Evolutionary conservation across 768 basidiomycete genomes (phyloP).

Genomic region (Naganishia vaughanmartiniae): DNA sequence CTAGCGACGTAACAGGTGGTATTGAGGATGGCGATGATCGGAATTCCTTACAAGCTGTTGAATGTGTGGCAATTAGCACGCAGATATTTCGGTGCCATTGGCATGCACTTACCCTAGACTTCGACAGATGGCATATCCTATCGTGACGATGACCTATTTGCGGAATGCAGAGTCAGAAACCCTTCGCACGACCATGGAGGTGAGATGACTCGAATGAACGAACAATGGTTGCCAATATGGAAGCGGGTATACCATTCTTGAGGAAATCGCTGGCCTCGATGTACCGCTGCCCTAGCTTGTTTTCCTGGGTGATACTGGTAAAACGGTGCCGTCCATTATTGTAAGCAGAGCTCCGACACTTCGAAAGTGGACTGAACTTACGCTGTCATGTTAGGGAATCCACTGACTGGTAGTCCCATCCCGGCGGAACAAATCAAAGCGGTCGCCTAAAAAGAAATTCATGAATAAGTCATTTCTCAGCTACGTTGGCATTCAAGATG

Average conservation of each 20-base stretch:
- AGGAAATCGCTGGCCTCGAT: slow-evolving; percentile 79
- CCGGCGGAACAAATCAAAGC: slow-evolving; percentile 88
- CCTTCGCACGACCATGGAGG: neutral
- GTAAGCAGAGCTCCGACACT: neutral
- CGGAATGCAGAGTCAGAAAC: slow-evolving; percentile 5
- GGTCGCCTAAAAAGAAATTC: slow-evolving; percentile 54
- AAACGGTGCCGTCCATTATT: neutral
- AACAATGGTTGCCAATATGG: slow-evolving; percentile 78
- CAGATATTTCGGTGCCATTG: too few species aligned
- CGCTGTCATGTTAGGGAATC: slow-evolving; percentile 99
- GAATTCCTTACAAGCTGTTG: neutral
- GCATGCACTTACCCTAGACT: slow-evolving; percentile 61
- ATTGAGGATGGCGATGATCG: neutral
- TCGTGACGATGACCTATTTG: slow-evolving; percentile 72
- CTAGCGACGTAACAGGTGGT: neutral
- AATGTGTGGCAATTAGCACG: neutral
- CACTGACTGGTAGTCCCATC: slow-evolving; percentile 98
- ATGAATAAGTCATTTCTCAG: neutral
- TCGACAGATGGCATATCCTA: slow-evolving; percentile 76
- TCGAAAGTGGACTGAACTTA: slow-evolving; percentile 48
- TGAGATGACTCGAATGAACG: neutral
- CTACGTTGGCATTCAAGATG: neutral
- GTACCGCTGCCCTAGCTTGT: slow-evolving; percentile 87
- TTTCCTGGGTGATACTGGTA: slow-evolving; percentile 69
- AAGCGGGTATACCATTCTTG: slow-evolving; percentile 92